phyloP scores from a whole-genome alignment of 768 basidiomycete species.

The Kondoa malvinella region DNA sequence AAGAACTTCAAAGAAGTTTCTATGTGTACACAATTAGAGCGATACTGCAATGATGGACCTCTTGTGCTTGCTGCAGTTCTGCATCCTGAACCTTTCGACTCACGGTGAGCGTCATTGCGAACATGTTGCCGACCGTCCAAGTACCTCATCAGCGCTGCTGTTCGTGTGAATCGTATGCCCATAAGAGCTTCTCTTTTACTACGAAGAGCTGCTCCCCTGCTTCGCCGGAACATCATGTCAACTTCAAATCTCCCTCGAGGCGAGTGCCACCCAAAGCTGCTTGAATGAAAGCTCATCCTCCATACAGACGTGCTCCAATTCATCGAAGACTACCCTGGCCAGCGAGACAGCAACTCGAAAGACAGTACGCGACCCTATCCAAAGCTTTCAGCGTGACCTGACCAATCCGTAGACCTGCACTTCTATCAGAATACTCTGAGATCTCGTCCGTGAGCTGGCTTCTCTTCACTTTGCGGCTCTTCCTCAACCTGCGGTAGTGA shows the following conservation, averaged over 20 bases:
- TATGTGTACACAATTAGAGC: no score
- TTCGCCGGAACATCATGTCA: background rate
- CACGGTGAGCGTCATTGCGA: no score
- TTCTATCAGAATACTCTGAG: slow-evolving; percentile 47
- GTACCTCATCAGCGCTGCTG: no score
- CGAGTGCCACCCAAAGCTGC: no score
- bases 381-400: background rate
- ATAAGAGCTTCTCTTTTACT: background rate
- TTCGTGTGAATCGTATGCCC: no score
- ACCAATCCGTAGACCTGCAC: slow-evolving; percentile 32
- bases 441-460: slow-evolving; percentile 30
- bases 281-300: no score
- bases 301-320: slow-evolving; percentile 47
- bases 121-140: no score
- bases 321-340: slow-evolving; percentile 41
- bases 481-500: slow-evolving; percentile 36
- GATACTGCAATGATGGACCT: no score
- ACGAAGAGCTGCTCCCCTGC: background rate
- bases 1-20: no score
- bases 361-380: slow-evolving; percentile 28
- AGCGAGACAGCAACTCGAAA: slow-evolving; percentile 33
- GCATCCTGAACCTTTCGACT: no score
- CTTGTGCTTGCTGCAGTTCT: no score
- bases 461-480: background rate
- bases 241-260: background rate